These are phyloP conservation scores for Penicillium tannophilum DNA, from an alignment of 495 filamentous ascomycete species.

Conservation along the genomic window DNA sequence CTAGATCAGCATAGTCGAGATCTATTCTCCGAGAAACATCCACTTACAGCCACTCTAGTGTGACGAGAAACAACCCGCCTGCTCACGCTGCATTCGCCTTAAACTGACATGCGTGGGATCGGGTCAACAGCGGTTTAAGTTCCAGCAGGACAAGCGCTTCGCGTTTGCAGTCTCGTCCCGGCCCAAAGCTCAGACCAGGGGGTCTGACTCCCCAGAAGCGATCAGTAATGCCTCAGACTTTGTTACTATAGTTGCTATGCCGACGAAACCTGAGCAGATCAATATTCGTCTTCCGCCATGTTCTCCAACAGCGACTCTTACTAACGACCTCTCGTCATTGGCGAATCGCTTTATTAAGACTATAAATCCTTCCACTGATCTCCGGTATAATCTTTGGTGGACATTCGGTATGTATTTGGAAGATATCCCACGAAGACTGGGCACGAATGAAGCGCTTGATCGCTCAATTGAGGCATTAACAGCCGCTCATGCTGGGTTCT, in stretches of 20 bases:
- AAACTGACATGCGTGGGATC: slow-evolving; percentile 47
- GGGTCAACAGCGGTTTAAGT: slow-evolving; percentile 51
- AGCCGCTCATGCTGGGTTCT: slow-evolving; percentile 35
- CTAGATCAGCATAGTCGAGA: background rate
- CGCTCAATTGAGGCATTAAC: slow-evolving; percentile 39
- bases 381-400: slow-evolving; percentile 47
- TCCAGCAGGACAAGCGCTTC: slow-evolving; percentile 39
- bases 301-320: slow-evolving; percentile 13
- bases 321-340: slow-evolving; percentile 27
- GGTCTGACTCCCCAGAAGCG: background rate
- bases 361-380: slow-evolving; percentile 36
- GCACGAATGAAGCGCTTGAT: slow-evolving; percentile 46
- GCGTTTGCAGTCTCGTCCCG: background rate
- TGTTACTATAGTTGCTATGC: background rate
- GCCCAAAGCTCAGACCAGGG: background rate
- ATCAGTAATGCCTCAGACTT: background rate
- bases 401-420: slow-evolving; percentile 42
- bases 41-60: slow-evolving; percentile 30
- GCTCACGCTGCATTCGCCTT: slow-evolving; percentile 50
- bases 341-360: slow-evolving; percentile 28
- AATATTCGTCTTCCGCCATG: background rate
- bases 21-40: background rate
- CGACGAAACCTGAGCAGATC: background rate
- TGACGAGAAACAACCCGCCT: slow-evolving; percentile 43
- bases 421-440: slow-evolving; percentile 42